Evolutionary conservation across 2,329 filamentous ascomycete species (phyloP).

Genomic region (Neopestalotiopsis sp.): DNA sequence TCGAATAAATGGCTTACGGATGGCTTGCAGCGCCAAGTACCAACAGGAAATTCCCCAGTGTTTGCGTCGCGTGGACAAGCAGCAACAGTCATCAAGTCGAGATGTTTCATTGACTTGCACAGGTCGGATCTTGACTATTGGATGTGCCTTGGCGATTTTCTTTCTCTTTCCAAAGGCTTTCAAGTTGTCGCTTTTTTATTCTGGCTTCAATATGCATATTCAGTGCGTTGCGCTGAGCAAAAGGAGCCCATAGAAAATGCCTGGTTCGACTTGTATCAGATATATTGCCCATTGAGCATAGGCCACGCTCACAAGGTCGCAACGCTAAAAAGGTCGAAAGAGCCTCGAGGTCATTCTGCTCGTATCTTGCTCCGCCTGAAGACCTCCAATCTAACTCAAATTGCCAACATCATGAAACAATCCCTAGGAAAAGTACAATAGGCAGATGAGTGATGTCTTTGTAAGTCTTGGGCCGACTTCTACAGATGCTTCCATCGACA

Average conservation of each 20-base stretch:
- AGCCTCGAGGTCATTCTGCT: not conserved
- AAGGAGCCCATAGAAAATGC: not conserved
- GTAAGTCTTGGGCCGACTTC: too few species aligned
- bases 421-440: too few species aligned
- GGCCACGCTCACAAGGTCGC: not conserved
- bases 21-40: not conserved
- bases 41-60: not conserved
- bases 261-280: not conserved
- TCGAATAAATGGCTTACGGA: not conserved
- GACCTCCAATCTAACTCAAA: not conserved
- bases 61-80: not conserved
- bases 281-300: not conserved
- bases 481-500: too few species aligned
- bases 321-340: not conserved
- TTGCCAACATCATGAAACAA: too few species aligned
- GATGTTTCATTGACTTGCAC: not conserved
- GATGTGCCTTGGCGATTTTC: not conserved
- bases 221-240: not conserved
- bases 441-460: too few species aligned
- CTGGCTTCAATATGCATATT: not conserved
- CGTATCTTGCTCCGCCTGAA: not conserved
- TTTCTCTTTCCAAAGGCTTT: not conserved
- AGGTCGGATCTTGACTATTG: not conserved
- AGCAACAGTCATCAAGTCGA: not conserved
- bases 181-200: not conserved